phyloP scores from a whole-genome alignment of 768 basidiomycete genomes.

The Lentinula raphanica region DNA sequence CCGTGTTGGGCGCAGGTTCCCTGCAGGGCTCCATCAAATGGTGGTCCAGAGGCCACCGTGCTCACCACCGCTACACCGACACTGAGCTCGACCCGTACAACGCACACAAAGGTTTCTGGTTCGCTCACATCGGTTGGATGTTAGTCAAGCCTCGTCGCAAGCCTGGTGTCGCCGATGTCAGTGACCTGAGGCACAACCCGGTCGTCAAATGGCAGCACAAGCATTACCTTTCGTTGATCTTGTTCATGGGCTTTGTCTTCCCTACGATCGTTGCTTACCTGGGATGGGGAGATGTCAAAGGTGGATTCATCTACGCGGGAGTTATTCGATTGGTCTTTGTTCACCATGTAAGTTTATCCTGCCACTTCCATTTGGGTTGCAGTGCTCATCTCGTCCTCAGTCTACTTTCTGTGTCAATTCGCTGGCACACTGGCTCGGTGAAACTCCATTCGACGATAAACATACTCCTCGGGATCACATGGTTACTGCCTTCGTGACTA shows the following conservation, averaged over 20 bases:
- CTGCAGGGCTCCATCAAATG: slow-evolving; percentile 97
- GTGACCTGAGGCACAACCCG: slow-evolving; percentile 74
- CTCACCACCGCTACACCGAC: slow-evolving; percentile 95
- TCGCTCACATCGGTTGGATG: slow-evolving; percentile 93
- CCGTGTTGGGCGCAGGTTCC: slow-evolving; percentile 83
- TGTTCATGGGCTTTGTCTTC: slow-evolving; percentile 65
- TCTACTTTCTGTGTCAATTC: slow-evolving; percentile 98
- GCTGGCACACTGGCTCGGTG: slow-evolving; percentile 93
- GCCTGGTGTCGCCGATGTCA: slow-evolving; percentile 87
- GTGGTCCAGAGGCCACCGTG: slow-evolving; percentile 93
- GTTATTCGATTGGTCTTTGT: slow-evolving; percentile 77
- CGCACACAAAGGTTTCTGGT: slow-evolving; percentile 83
- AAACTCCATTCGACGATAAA: slow-evolving; percentile 91
- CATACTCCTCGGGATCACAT: slow-evolving; percentile 89
- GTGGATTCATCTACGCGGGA: slow-evolving; percentile 84
- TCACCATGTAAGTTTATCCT: slow-evolving; percentile 64
- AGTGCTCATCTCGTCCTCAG: slow-evolving; percentile 30
- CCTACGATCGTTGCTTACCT: slow-evolving; percentile 77
- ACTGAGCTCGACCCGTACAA: slow-evolving; percentile 96
- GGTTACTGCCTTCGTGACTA: slow-evolving; percentile 82
- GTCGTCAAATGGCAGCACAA: slow-evolving; percentile 87
- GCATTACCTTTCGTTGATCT: slow-evolving; percentile 66
- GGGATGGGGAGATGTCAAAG: slow-evolving; percentile 79
- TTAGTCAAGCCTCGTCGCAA: slow-evolving; percentile 83
- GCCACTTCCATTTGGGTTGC: slow-evolving; percentile 3